phyloP scores from a whole-genome alignment of 2,329 filamentous ascomycete species.

The Penicillium occitanis region DNA sequence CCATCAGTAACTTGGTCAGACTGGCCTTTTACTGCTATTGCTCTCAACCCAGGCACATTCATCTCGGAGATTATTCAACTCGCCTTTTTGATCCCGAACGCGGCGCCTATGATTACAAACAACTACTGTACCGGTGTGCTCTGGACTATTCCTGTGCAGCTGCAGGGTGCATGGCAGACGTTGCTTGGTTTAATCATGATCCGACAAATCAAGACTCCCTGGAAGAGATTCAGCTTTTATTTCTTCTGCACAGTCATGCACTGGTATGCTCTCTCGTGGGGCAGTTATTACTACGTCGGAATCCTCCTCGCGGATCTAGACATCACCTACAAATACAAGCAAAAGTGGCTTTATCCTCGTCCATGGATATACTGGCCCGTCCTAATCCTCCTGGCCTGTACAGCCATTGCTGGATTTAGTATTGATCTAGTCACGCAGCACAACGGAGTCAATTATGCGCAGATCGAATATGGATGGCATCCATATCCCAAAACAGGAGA shows the following conservation, averaged over 20 bases:
- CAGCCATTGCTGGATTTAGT: conserved; percentile 35
- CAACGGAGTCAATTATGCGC: conserved; percentile 40
- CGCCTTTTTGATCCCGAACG: conserved; percentile 50
- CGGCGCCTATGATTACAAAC: conserved; percentile 48
- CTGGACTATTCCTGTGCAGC: conserved; percentile 52
- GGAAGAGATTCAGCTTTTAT: conserved; percentile 51
- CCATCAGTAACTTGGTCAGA: conserved; percentile 50
- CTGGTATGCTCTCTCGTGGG: conserved; percentile 52
- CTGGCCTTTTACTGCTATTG: conserved; percentile 48
- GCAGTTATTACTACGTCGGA: conserved; percentile 48
- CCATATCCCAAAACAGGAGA: conserved; percentile 43
- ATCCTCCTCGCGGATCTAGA: conserved; percentile 49
- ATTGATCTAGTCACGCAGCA: conserved; percentile 42
- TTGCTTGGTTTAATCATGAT: conserved; percentile 46
- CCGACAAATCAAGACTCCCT: conserved; percentile 46
- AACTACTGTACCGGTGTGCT: conserved; percentile 53
- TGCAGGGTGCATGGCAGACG: conserved; percentile 50
- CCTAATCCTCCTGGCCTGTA: conserved; percentile 32
- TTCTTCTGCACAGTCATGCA: conserved; percentile 44
- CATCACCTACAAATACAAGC: conserved; percentile 47
- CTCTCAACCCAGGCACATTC: conserved; percentile 45
- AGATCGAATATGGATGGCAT: conserved; percentile 46
- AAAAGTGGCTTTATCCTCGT: conserved; percentile 36
- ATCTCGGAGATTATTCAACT: conserved; percentile 49
- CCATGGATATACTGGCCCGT: conserved; percentile 41